Conservation (phyloP, 176 grass and related monocot species). For the Carex scoparia region DNA sequence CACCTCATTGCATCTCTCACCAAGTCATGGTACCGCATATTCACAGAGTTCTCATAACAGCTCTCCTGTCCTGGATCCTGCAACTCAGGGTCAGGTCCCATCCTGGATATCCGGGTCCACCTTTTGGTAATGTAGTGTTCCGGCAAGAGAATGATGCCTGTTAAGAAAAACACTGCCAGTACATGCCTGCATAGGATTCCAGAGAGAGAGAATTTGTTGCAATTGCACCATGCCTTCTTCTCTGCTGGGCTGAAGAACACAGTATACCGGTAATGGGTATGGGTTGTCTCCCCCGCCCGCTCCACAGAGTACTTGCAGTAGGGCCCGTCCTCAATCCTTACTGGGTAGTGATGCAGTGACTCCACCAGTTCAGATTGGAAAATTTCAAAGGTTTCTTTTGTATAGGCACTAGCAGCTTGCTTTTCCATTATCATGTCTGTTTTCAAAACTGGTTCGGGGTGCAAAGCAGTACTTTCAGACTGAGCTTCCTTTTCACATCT, state of each 20-base stretch:
- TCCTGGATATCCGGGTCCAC: conserved; percentile 77
- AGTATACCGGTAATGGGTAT: conserved; percentile 42
- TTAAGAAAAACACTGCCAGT: conserved; percentile 53
- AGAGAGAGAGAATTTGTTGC: conserved; percentile 58
- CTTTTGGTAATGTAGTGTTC: conserved; percentile 63
- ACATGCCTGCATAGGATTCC: conserved; percentile 87
- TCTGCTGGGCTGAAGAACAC: conserved; percentile 56
- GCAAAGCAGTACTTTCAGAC: conserved; percentile 45
- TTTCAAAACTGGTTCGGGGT: conserved; percentile 56
- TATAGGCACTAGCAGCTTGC: conserved; percentile 73
- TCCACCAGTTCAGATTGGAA: conserved; percentile 79
- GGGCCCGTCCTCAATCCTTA: conserved; percentile 70
- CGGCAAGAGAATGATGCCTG: conserved; percentile 48
- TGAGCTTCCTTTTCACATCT: conserved; percentile 49
- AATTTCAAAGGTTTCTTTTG: conserved; percentile 53
- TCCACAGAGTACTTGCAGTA: conserved; percentile 73
- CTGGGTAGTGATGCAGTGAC: conserved; percentile 52
- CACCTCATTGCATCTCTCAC: conserved; percentile 58
- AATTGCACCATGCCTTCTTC: conserved; percentile 83
- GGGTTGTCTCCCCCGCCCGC: conserved; percentile 25
- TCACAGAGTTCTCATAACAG: conserved; percentile 35
- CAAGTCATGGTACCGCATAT: conserved; percentile 62
- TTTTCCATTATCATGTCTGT: conserved; percentile 64
- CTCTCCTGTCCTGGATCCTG: conserved; percentile 38
- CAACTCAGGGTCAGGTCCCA: conserved; percentile 38